Base-by-base conservation (phyloP, 177 flowering plant species). In the Vitis hybrid region DNA sequence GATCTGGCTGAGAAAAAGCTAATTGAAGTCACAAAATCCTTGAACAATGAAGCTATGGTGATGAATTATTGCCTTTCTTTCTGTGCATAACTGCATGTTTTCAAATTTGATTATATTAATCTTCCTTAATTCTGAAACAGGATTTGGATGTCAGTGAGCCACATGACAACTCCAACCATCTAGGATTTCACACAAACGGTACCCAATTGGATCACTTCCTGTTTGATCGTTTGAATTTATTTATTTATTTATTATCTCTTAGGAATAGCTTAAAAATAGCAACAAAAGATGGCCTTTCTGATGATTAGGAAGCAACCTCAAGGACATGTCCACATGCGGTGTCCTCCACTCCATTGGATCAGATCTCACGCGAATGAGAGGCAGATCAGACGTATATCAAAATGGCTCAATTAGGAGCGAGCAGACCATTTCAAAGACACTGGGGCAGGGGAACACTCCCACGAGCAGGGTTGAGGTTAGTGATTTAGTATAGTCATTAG, bases 341-440 rank as follows among this genome's bases (percentile, higher is more conserved):
- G 87, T 75, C 6, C 78, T 94, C 71, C 97, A 87, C 76, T 94
- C 97, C 10, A 80, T 94, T 66, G 98, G 97, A 61, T 94, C 98
- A 52, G 98, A 94, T 73, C 77, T 87, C 65, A 94, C 98, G 2
- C 90, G 95, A 48, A 88, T 84, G 52, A 77, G 62, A 65, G 79
- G 78, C 19, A 75, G 69, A 72, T 85, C 93, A 49, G 85, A 82
- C 55, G 52, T 60, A 8, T 56, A 66, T 50, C 82, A 76, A 52
- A 84, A 84, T 59, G 83, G 82, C 40, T 82, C 91, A 9, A 54
- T 73, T 2, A 81, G 78, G 72, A 83, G 86, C 68, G 89, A 84
- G 17, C 84, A 83, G 49, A 78, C 89, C 26, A 73, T 72, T 62
- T 65, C 82, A 11, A 84, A 72, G 73, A 64, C 66, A 45, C 62